Evolutionary conservation across 129 eudicot species (phyloP).

Genomic region (Flaveria sonorensis): DNA sequence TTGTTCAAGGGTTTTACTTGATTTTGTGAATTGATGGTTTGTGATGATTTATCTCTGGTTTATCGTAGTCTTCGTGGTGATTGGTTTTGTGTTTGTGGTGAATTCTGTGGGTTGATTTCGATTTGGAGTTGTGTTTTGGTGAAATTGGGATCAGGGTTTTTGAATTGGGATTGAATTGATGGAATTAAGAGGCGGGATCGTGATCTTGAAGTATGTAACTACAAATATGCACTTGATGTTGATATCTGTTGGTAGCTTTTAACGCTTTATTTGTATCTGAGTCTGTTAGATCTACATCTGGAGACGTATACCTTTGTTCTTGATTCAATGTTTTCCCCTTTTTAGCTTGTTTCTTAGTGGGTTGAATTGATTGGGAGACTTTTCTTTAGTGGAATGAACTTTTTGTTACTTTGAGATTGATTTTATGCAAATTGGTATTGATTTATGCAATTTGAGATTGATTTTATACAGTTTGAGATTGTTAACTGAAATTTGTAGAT

Average conservation of each 20-base stretch:
- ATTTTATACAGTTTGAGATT: neutral
- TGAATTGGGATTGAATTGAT: slow-evolving; percentile 21
- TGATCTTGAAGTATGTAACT: slow-evolving; percentile 15
- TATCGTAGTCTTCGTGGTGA: neutral
- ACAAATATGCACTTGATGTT: neutral
- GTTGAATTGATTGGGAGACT: slow-evolving; percentile 12
- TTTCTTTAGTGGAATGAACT: neutral
- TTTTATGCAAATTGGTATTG: neutral
- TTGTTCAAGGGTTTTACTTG: slow-evolving; percentile 15
- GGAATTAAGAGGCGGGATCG: neutral
- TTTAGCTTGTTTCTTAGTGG: slow-evolving; percentile 1
- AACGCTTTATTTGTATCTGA: slow-evolving; percentile 10
- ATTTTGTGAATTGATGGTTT: neutral
- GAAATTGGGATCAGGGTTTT: slow-evolving; percentile 9
- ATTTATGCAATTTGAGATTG: neutral
- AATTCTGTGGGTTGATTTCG: slow-evolving; percentile 24
- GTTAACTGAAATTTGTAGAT: neutral
- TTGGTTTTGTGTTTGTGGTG: slow-evolving; percentile 1
- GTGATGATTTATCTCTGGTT: neutral
- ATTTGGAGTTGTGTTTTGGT: slow-evolving; percentile 1
- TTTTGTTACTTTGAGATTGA: neutral
- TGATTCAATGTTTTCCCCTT: neutral
- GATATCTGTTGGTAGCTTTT: neutral
- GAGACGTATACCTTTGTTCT: neutral
- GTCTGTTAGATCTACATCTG: slow-evolving; percentile 33